phyloP scores from a whole-genome alignment of 2,329 filamentous ascomycete species.

The Botryotinia globosa region DNA sequence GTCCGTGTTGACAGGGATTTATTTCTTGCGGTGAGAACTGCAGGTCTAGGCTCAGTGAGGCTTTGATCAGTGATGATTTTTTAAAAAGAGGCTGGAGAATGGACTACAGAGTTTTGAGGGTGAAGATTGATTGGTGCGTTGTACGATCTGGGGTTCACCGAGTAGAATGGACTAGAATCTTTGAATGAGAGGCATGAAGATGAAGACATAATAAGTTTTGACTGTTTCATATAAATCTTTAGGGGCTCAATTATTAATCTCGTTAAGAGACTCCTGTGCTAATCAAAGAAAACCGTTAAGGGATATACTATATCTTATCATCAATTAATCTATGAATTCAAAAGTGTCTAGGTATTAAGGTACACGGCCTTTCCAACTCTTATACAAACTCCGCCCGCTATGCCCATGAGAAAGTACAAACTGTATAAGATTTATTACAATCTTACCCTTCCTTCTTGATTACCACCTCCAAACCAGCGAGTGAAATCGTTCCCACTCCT shows the following conservation, averaged over 20 bases:
- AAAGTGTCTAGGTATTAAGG: slow-evolving; percentile 18
- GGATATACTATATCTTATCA: not conserved
- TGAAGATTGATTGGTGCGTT: not conserved
- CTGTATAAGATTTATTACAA: slow-evolving; percentile 28
- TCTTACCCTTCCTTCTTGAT: slow-evolving; percentile 37
- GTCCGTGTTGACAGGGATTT: not conserved
- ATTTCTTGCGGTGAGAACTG: slow-evolving; percentile 19
- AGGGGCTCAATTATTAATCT: not conserved
- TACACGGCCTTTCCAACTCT: slow-evolving; percentile 12
- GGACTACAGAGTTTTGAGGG: not conserved
- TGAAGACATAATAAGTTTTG: not conserved
- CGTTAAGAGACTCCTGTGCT: not conserved
- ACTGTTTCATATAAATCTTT: not conserved
- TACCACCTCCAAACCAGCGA: slow-evolving; percentile 57
- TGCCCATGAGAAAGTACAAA: slow-evolving; percentile 26
- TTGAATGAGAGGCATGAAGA: not conserved
- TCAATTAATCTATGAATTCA: slow-evolving; percentile 20
- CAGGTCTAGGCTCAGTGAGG: slow-evolving; percentile 15
- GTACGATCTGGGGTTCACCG: slow-evolving; percentile 18
- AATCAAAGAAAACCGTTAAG: not conserved
- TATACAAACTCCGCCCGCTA: slow-evolving; percentile 36
- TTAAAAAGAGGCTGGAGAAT: slow-evolving; percentile 18
- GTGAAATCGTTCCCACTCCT: slow-evolving; percentile 47
- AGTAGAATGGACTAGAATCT: slow-evolving; percentile 13
- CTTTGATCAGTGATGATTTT: not conserved